Evolutionary conservation across 2,329 filamentous ascomycete genomes (phyloP), one percentile per base, ranked within the genome.

Genomic region (Aspergillus bombycis): DNA sequence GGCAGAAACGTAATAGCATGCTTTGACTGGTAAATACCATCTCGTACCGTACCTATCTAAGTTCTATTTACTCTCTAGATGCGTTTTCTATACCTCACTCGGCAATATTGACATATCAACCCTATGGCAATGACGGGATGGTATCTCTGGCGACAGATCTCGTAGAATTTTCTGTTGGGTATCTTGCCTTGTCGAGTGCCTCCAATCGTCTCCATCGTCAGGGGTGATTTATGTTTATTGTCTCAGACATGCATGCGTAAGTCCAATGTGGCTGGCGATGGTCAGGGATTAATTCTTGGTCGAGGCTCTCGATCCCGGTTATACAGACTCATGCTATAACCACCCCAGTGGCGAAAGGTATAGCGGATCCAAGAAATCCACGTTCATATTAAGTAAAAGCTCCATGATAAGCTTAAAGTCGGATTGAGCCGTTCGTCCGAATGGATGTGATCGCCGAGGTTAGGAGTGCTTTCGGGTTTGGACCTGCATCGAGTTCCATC

Each of bases 211-310:
- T 26, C 34, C 52, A 55, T 55, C n/a, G 26, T 41, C 52, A 55
- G 52, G 52, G 52, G 52, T 26, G 19, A 19, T 26, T n/a, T 26
- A 21, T 16, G 11, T 21, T 23, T n/a, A 28, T 55, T 36, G 52
- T 55, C 52, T 55, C 0, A 55, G 52, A 55, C 52, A 55, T 55
- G n/a, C 32, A 26, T 21, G 46, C 28, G 45, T 48, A 57, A 50
- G 43, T 46, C 30, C 28, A 65, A 57, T 57, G 60, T 65, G 61
- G 63, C 63, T 55, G 57, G 10, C 34, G 38, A 61, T 61, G 54
- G 63, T 36, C 57, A 50, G 48, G 48, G n/a, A 55, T 36, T 41
- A 14, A 8, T 14, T 16, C n/a, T 21, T 38, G 30, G 19, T 26
- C 21, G 52, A 38, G 21, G n/a, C 52, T 55, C 32, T 14, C 23